Conservation (phyloP, 352 stramenopile species). For the Phytophthora brassicae region DNA sequence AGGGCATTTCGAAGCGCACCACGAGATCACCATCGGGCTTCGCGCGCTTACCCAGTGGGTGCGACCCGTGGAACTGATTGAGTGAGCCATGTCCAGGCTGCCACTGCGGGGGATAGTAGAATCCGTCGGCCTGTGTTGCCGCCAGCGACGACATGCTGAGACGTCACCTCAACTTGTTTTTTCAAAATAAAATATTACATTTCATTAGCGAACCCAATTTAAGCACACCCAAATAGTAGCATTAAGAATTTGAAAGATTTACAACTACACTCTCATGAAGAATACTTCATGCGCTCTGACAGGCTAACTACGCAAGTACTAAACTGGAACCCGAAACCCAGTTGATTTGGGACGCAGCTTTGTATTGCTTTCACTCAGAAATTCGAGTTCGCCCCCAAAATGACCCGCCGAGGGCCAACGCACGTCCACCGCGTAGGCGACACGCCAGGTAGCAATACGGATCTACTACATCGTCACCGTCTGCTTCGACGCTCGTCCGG, state of each 20-base stretch:
- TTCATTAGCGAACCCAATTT: no score
- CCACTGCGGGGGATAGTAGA: slow-evolving; percentile 96
- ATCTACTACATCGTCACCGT: slow-evolving; percentile 62
- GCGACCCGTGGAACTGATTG: slow-evolving; percentile 79
- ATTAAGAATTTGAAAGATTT: no score
- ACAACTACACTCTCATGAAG: no score
- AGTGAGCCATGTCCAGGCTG: slow-evolving; percentile 84
- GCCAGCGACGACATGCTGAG: slow-evolving; percentile 96
- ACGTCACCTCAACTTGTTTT: no score
- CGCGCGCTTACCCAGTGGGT: slow-evolving; percentile 71
- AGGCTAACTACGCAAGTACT: no score
- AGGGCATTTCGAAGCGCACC: slow-evolving; percentile 98
- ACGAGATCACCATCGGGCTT: slow-evolving; percentile 89
- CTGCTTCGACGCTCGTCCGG: slow-evolving; percentile 62
- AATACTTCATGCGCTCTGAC: no score
- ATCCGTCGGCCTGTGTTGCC: slow-evolving; percentile 97
- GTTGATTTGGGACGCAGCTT: no score
- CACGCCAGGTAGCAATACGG: slow-evolving; percentile 30
- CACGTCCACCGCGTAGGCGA: slow-evolving; percentile 45
- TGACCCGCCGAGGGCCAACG: slow-evolving; percentile 58
- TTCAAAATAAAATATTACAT: no score
- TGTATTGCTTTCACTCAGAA: no score
- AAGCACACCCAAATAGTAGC: no score
- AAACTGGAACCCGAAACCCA: no score
- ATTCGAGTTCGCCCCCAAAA: slow-evolving; percentile 22